A percentile compares a stretch with the other conserved stretches of the same genome.
Evolutionary conservation across 2,329 filamentous ascomycete genomes (phyloP).

Genomic region (Nemania sp.): DNA sequence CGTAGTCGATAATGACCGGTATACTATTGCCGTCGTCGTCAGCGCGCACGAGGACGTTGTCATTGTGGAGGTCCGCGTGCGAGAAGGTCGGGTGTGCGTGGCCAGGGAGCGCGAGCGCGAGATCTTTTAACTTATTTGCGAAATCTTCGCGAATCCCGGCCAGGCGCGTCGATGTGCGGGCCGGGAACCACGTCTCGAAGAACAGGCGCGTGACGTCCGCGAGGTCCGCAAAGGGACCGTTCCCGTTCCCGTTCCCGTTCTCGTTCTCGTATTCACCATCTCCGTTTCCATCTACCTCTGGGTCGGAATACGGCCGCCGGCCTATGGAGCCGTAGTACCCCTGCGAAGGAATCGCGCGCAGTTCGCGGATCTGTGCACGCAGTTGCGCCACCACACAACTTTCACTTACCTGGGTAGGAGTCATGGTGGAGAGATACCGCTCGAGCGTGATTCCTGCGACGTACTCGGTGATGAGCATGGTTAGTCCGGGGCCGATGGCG

Average conservation of each 20-base stretch:
- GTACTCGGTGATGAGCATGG: slow-evolving; percentile 18
- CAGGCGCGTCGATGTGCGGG: neutral
- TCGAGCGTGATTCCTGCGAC: neutral
- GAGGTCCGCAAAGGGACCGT: slow-evolving; percentile 5
- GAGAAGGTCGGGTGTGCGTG: slow-evolving; percentile 3
- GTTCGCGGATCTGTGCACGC: slow-evolving; percentile 1
- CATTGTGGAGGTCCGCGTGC: slow-evolving; percentile 1
- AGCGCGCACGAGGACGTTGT: neutral
- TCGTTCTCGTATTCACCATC: too few relatives aligned
- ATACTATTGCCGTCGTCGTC: too few relatives aligned
- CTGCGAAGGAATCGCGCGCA: slow-evolving; percentile 6
- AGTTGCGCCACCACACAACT: neutral
- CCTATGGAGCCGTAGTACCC: slow-evolving; percentile 14
- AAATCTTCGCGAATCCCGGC: too few relatives aligned
- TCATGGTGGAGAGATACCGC: neutral
- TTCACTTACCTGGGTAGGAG: too few relatives aligned
- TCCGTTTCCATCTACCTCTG: too few relatives aligned
- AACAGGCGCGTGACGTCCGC: neutral
- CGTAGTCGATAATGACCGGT: neutral
- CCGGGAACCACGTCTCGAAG: neutral
- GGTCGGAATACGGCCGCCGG: neutral
- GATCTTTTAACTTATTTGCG: too few relatives aligned
- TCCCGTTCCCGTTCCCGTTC: neutral
- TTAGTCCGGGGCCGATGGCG: neutral
- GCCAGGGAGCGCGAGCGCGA: neutral